Base-by-base conservation (phyloP, 208 protist species). In the Trypanosoma platydactyli region DNA sequence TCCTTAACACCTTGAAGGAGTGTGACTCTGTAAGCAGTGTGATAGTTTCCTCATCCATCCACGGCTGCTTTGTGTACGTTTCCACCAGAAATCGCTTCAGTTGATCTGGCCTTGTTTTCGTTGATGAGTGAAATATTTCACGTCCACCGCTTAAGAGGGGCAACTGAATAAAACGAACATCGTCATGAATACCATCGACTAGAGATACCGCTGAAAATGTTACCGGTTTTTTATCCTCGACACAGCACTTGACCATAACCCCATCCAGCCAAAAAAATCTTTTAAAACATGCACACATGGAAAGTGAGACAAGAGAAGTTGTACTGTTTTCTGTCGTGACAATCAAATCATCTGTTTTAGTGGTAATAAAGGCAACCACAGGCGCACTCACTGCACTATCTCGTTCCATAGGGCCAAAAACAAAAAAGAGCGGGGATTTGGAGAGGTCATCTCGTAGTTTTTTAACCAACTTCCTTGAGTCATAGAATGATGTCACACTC, bases 1-100 rank as follows among this genome's bases (percentile, higher is more conserved):
- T 42, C 15, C 41, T 33, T 5, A n/a, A 57, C 11, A 84, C 53
- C 7, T 71, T 50, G 3, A 84, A 27, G 20, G 61, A 68, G n/a
- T 58, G 25, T 22, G 73, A 68, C 29, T 68, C 60, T 6, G 53
- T 33, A 18, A 48, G 27, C 16, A 78, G 20, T 35, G 22, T 50
- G 22, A 74, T 45, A 35, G 50, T 45, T 49, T 55, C 44, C 40
- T 55, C 41, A 11, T 56, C 41, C 12, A 50, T 58, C 53, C 68
- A 74, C 22, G 30, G 22, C 41, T 44, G 20, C 13, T 33, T 4
- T 16, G 46, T 25, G 18, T 68, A 40, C 11, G 64, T 40, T 22
- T 73, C 54, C 35, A 68, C 29, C 12, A 74, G 46, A 52, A 64
- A 64, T 29, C 22, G 45, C 20, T 20, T 48, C 44, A 48, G 5